Percentiles rank a stretch among this genome's conserved stretches.
phyloP scores from a whole-genome alignment of 306 rosid species.

The Prunus mira region DNA sequence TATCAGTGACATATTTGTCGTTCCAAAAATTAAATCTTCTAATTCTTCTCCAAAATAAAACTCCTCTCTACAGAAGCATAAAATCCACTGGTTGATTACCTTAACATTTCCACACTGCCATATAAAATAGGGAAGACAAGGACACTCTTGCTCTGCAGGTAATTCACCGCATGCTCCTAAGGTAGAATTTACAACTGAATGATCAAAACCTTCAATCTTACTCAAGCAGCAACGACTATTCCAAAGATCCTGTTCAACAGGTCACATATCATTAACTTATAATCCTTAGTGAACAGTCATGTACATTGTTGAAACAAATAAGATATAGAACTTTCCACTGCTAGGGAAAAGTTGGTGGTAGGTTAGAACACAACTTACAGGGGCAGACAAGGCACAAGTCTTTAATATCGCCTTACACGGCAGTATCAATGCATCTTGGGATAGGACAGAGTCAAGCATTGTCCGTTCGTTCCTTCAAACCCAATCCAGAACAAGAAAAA shows the following conservation, averaged over 20 bases:
- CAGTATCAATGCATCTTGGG: slow-evolving; percentile 63
- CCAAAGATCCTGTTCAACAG: slow-evolving; percentile 75
- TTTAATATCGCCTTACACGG: slow-evolving; percentile 75
- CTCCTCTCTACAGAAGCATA: not conserved
- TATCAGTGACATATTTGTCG: not conserved
- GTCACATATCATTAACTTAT: not conserved
- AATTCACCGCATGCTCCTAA: slow-evolving; percentile 77
- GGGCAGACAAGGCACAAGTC: slow-evolving; percentile 80
- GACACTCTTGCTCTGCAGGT: slow-evolving; percentile 54
- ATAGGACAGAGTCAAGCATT: slow-evolving; percentile 48
- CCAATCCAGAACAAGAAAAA: slow-evolving; percentile 13
- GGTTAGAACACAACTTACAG: slow-evolving; percentile 49
- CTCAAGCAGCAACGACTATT: slow-evolving; percentile 66
- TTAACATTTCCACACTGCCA: slow-evolving; percentile 83
- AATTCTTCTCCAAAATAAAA: slow-evolving; percentile 6
- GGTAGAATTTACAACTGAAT: slow-evolving; percentile 58
- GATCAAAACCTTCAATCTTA: slow-evolving; percentile 74
- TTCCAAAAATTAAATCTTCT: not conserved
- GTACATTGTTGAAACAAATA: not conserved
- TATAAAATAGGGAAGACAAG: slow-evolving; percentile 56
- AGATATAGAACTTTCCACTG: not conserved
- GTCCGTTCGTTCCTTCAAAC: slow-evolving; percentile 70
- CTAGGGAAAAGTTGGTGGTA: not conserved
- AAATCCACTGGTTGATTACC: slow-evolving; percentile 39
- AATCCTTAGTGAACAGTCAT: not conserved